Conservation (phyloP, 768 basidiomycete genomes). For the Tubosaeta sp. region DNA sequence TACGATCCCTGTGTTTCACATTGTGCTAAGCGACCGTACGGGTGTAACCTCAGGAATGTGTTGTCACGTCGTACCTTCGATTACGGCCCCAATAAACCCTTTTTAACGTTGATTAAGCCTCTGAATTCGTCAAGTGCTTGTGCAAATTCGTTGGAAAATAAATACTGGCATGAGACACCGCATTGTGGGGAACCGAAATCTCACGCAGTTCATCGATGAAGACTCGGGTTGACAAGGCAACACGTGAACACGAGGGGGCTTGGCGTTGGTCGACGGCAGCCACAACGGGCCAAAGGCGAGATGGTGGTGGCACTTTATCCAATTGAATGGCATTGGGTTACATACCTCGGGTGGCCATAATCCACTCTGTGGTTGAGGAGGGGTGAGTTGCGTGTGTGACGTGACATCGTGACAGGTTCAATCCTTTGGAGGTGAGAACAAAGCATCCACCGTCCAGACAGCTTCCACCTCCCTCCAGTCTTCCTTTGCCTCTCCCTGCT, state of each 20-base stretch:
- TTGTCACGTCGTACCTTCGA: neutral
- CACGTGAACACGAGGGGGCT: neutral
- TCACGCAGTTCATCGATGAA: neutral
- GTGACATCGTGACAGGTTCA: constrained; percentile 22
- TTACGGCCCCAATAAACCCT: neutral
- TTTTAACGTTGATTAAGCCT: neutral
- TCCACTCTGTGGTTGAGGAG: too few relatives aligned
- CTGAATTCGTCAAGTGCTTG: too few relatives aligned
- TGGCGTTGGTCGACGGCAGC: neutral
- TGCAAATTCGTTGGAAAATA: neutral
- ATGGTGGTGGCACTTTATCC: neutral
- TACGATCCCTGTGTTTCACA: neutral
- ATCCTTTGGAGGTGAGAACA: constrained; percentile 21
- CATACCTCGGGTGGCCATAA: too few relatives aligned
- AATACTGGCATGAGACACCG: neutral
- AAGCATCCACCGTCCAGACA: constrained; percentile 12
- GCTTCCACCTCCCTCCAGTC: neutral
- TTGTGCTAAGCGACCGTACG: neutral
- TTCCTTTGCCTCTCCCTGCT: too few relatives aligned
- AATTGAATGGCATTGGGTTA: too few relatives aligned
- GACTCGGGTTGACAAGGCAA: neutral
- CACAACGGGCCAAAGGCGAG: neutral
- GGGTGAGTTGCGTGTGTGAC: constrained; percentile 1
- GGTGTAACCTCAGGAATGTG: neutral
- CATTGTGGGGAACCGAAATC: constrained; percentile 2